A percentile compares a stretch with the other conserved stretches of the same genome.
These are phyloP conservation scores for Aspergillus pseudoviridinutans DNA, from an alignment of 2,329 filamentous ascomycete species.

Conservation along the genomic window DNA sequence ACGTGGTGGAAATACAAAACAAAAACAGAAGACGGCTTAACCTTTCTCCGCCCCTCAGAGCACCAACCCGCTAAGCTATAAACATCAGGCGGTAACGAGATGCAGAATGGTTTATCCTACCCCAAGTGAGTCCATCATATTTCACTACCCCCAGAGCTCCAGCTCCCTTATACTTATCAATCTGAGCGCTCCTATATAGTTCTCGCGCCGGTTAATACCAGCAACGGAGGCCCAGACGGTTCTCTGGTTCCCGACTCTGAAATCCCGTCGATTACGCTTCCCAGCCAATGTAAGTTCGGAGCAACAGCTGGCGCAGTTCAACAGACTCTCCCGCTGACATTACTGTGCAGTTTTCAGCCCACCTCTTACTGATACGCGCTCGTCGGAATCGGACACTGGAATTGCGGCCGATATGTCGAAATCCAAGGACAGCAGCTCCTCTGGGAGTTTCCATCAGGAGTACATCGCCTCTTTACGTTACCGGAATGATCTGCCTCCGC, in stretches of 20 bases:
- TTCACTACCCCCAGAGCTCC: not conserved
- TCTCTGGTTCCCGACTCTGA: conserved; percentile 5
- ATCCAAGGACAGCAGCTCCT: conserved; percentile 35
- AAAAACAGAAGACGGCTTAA: conserved; percentile 3
- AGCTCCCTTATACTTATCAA: conserved; percentile 3
- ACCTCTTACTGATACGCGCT: conserved; percentile 1
- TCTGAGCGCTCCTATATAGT: conserved; percentile 1
- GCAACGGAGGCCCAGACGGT: not conserved
- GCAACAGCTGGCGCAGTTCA: not conserved
- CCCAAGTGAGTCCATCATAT: conserved; percentile 17
- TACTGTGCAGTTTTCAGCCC: conserved; percentile 7
- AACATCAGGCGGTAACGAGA: conserved; percentile 21
- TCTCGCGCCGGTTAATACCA: conserved; percentile 8
- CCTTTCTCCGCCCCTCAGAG: conserved; percentile 1
- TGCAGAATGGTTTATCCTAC: conserved; percentile 26
- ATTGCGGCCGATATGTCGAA: conserved; percentile 32
- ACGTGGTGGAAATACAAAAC: not conserved
- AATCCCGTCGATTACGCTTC: conserved; percentile 10
- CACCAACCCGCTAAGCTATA: conserved; percentile 1
- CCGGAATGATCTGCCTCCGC: conserved; percentile 90
- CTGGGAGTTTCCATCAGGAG: conserved; percentile 71
- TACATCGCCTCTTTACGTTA: conserved; percentile 96
- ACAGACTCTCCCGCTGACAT: conserved; percentile 4
- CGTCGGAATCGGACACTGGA: not conserved
- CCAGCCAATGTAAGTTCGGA: conserved; percentile 9